Percentiles rank a stretch among this genome's conserved stretches.
phyloP scores from a whole-genome alignment of 208 protist species.

The Crithidia mellificae region DNA sequence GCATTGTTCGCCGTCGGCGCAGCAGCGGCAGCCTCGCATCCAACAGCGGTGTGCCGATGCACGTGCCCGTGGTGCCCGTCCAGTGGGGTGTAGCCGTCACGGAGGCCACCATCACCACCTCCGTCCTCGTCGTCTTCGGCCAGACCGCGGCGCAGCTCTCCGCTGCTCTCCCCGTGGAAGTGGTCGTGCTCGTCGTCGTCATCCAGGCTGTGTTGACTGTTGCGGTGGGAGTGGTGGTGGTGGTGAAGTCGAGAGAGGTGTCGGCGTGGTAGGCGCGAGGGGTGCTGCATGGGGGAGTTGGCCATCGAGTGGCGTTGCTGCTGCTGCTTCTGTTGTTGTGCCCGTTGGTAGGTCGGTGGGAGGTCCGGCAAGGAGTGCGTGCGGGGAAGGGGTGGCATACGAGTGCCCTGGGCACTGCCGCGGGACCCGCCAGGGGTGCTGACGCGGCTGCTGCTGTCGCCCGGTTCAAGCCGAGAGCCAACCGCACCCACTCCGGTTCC shows the following conservation, averaged over 20 bases:
- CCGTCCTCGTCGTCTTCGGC: background rate
- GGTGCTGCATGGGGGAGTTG: background rate
- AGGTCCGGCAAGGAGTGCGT: background rate
- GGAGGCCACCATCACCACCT: background rate
- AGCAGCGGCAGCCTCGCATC: conserved; percentile 1
- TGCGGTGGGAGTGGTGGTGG: too few relatives aligned
- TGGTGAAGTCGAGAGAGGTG: background rate
- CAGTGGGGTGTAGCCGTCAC: background rate
- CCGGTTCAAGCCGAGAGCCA: background rate
- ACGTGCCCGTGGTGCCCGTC: conserved; percentile 13
- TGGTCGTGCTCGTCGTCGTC: conserved; percentile 2
- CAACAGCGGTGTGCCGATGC: conserved; percentile 18
- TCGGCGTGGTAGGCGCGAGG: background rate
- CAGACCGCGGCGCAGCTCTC: background rate
- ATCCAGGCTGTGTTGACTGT: conserved; percentile 17
- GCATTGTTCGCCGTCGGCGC: conserved; percentile 52
- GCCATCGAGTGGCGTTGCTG: background rate
- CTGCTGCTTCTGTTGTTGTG: background rate
- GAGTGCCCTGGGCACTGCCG: background rate
- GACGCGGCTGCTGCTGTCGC: background rate
- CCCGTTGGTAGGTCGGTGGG: background rate
- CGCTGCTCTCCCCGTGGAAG: background rate
- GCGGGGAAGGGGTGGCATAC: background rate
- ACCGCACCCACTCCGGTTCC: background rate
- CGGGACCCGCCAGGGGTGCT: conserved; percentile 4